Evolutionary conservation across 805 yeast species (phyloP), one percentile per base, ranked within the genome.

Genomic region (Starmerella vaccinii): DNA sequence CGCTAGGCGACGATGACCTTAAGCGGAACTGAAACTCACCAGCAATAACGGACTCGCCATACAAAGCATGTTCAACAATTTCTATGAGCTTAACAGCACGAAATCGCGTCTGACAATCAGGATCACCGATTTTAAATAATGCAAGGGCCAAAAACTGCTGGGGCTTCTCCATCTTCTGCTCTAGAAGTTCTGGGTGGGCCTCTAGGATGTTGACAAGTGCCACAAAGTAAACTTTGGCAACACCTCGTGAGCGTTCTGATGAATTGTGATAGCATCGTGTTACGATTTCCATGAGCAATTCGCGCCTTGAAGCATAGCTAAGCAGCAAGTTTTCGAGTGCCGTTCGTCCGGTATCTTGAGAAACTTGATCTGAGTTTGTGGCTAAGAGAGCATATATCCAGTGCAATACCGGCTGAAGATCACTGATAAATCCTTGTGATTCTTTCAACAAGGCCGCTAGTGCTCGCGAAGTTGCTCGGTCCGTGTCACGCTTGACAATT

Each of bases 371-470:
- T 4, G 76, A 73, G 0, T 82, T 74, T 21, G 72, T 69, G 10
- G 60, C 56, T 48, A 89, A 73, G 22, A 90, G 68, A 1, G 86
- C 72, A 59, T 82, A 82, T n/a, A 87, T 76, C 97, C 97, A 92
- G 15, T 74, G 70, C 64, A 87, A 69, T 18, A 88, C 71, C 0
- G 79, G 80, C 2, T 76, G 68, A 6, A 83, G 73, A 56, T 87
- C 57, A 7, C 5, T 15, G 12, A 57, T 30, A 15, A 56, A 52
- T 4, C 44, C 49, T 7, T 53, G 55, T 4, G 60, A 57, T 26
- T 94, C 92, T 2, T 81, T 72, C 58, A 94, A 80, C 24, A 92
- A 68, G 0, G 82, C 74, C 0, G 95, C 85, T 95, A 92, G 85
- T 37, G 95, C 80, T 53, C 86, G 82, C 45, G 87, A 71, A 0